Percentiles rank a stretch among this genome's conserved stretches.
phyloP scores from a whole-genome alignment of 1,139 yeast species.

The Debaryomyces nepalensis region DNA sequence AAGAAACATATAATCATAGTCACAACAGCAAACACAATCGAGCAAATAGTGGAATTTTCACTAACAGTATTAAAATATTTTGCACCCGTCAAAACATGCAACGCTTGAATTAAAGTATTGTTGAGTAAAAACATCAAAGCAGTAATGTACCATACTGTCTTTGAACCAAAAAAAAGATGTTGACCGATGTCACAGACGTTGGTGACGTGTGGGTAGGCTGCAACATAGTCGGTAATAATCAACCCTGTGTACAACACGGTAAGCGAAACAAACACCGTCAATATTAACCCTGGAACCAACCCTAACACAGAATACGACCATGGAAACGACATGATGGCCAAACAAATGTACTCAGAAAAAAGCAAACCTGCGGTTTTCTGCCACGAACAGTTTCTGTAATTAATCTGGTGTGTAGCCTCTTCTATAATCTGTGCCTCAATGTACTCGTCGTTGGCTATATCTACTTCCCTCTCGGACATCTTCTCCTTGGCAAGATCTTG shows the following conservation, averaged over 20 bases:
- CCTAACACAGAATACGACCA: constrained; percentile 67
- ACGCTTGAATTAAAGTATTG: constrained; percentile 60
- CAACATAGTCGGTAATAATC: constrained; percentile 58
- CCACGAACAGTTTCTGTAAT: constrained; percentile 61
- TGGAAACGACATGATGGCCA: constrained; percentile 67
- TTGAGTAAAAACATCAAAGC: constrained; percentile 58
- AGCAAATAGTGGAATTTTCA: constrained; percentile 52
- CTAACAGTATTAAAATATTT: constrained; percentile 60
- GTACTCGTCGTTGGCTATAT: constrained; percentile 15
- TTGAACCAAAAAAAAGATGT: constrained; percentile 55
- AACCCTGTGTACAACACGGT: constrained; percentile 60
- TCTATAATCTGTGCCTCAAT: constrained; percentile 13
- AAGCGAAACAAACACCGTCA: constrained; percentile 55
- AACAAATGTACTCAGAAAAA: constrained; percentile 63
- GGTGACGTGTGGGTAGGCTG: constrained; percentile 53
- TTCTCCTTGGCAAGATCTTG: constrained; percentile 9
- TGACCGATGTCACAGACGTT: constrained; percentile 66
- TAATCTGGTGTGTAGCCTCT: constrained; percentile 30
- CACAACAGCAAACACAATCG: constrained; percentile 55
- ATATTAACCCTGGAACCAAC: constrained; percentile 58
- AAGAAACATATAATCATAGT: constrained; percentile 52
- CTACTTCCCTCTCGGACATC: constrained; percentile 7
- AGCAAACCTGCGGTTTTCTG: constrained; percentile 60
- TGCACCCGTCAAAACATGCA: constrained; percentile 65
- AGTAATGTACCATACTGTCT: constrained; percentile 61